Evolutionary conservation across 176 grass and related monocot species (phyloP).

Genomic region (Hordeum vulgare): MorexV3_pseudomolecules_assembly NC_058523.1:30945287-30945786

Average conservation of each 20-base stretch:
- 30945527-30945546: not conserved
- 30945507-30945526: not conserved
- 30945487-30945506: not conserved
- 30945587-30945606: not conserved
- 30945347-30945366: not conserved
- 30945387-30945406: not conserved
- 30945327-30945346: not conserved
- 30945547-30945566: constrained; percentile 5
- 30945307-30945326: not conserved
- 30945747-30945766: constrained; percentile 42
- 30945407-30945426: not conserved
- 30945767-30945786: constrained; percentile 37
- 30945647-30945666: not conserved
- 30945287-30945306: not conserved
- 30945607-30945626: not conserved
- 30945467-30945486: not conserved
- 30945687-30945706: constrained; percentile 55
- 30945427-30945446: not conserved
- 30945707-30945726: constrained; percentile 86
- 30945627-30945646: constrained; percentile 7
- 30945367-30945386: not conserved
- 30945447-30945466: not conserved
- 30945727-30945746: constrained; percentile 78
- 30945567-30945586: not conserved
- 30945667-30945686: not conserved